Evolutionary conservation across 176 grass and related monocot species (phyloP).

Genomic region (Luzula sylvatica): DNA sequence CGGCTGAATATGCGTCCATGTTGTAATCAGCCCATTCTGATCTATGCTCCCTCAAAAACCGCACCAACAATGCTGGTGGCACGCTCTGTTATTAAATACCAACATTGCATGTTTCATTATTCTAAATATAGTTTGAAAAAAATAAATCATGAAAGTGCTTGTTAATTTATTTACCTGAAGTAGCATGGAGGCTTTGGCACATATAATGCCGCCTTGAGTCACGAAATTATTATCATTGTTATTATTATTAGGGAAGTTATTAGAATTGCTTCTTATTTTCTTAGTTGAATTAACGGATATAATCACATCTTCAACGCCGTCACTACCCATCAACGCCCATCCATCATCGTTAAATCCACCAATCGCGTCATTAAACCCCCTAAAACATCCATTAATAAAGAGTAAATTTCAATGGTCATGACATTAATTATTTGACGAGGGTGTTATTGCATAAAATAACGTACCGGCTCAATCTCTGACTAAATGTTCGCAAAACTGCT

Average conservation of each 20-base stretch:
- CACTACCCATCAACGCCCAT: constrained; percentile 73
- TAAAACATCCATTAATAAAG: no score
- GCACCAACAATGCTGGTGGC: constrained; percentile 73
- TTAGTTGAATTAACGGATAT: constrained; percentile 68
- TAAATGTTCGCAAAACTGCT: constrained; percentile 78
- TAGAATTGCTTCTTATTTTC: constrained; percentile 39
- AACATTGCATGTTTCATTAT: constrained; percentile 14
- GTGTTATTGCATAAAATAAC: constrained; percentile 5
- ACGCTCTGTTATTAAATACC: constrained; percentile 55
- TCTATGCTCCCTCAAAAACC: constrained; percentile 81
- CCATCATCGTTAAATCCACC: constrained; percentile 98
- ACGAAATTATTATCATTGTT: no score
- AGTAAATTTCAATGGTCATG: no score
- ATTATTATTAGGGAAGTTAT: constrained; percentile 30
- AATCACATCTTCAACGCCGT: constrained; percentile 82
- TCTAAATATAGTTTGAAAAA: not conserved
- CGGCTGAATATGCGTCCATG: constrained; percentile 82
- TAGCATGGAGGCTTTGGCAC: constrained; percentile 96
- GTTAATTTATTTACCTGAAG: constrained; percentile 73
- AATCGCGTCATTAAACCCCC: constrained; percentile 94
- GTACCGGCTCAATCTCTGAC: constrained; percentile 83
- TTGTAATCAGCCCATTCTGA: constrained; percentile 99
- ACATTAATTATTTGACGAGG: constrained; percentile 1
- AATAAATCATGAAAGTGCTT: not conserved
- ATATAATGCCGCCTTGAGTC: constrained; percentile 69